These are phyloP conservation scores for Aspergillus neotritici DNA, from an alignment of 2,329 filamentous ascomycete species.

Conservation along the genomic window DNA sequence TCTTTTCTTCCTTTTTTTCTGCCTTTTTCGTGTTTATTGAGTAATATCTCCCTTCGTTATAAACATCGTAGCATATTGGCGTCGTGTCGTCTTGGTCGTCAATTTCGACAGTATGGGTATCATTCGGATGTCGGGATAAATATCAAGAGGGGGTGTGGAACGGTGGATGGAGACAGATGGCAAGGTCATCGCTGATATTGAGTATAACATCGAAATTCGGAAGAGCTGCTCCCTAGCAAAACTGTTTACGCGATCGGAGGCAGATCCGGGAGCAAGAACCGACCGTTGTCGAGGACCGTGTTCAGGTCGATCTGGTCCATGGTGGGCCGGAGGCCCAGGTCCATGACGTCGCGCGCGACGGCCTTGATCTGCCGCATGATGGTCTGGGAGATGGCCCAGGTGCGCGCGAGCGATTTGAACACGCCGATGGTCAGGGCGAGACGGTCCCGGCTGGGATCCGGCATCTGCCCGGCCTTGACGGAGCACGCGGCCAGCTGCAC, in stretches of 20 bases:
- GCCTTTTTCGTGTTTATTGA: too few species aligned
- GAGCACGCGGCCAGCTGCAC: conserved; percentile 78
- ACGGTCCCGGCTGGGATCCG: conserved; percentile 57
- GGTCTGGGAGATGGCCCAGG: conserved; percentile 67
- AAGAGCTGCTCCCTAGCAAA: too few species aligned
- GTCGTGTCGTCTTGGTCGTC: too few species aligned
- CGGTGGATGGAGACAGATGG: too few species aligned
- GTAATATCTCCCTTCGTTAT: too few species aligned
- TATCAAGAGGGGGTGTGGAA: too few species aligned
- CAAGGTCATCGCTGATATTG: too few species aligned
- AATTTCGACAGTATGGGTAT: too few species aligned
- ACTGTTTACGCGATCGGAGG: conserved; percentile 7
- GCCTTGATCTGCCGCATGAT: conserved; percentile 69
- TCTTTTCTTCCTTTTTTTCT: too few species aligned
- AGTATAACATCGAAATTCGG: too few species aligned
- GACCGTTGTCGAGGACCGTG: conserved; percentile 29
- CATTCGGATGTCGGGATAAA: too few species aligned
- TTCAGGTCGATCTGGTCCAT: conserved; percentile 33
- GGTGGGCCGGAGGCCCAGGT: conserved; percentile 34
- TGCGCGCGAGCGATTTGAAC: conserved; percentile 60
- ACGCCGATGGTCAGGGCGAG: conserved; percentile 75
- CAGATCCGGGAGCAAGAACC: conserved; percentile 31
- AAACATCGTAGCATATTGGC: too few species aligned
- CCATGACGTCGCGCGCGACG: conserved; percentile 69
- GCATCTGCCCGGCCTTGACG: conserved; percentile 51